phyloP scores from a whole-genome alignment of 441 rosid species.

The Gossypium davidsonii region DNA sequence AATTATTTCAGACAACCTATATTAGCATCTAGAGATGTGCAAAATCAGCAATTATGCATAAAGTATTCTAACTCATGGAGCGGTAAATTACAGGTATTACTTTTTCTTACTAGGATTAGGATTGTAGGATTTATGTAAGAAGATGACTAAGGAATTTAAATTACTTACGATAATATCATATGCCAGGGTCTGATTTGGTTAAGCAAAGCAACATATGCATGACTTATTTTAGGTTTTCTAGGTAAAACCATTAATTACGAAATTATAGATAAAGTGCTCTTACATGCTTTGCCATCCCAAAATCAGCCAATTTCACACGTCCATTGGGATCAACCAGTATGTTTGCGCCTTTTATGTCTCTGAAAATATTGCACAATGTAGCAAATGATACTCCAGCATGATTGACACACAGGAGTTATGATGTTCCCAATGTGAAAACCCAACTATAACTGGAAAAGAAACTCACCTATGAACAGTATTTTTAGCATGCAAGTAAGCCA shows the following conservation, averaged over 20 bases:
- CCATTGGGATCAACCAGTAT: constrained; percentile 89
- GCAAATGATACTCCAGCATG: background rate
- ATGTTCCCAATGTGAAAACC: background rate
- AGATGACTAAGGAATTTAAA: background rate
- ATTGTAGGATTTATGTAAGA: background rate
- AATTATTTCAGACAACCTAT: constrained; percentile 15
- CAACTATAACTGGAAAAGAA: background rate
- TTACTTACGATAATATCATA: background rate
- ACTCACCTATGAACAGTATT: constrained; percentile 83
- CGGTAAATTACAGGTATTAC: background rate
- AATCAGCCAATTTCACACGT: constrained; percentile 92
- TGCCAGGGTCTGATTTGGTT: background rate
- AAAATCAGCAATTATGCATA: background rate
- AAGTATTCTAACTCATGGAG: background rate
- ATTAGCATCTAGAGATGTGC: constrained; percentile 15
- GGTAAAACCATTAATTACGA: background rate
- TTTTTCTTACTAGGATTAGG: constrained; percentile 6
- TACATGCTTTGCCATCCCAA: constrained; percentile 99
- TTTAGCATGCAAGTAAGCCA: constrained; percentile 78
- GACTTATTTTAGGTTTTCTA: background rate
- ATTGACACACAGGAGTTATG: background rate
- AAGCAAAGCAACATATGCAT: background rate
- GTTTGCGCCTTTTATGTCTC: constrained; percentile 99
- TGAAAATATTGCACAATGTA: constrained; percentile 22
- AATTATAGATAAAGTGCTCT: constrained; percentile 19